Conservation (phyloP, 805 yeast genomes). For the Suhomyces pyralidae region DNA sequence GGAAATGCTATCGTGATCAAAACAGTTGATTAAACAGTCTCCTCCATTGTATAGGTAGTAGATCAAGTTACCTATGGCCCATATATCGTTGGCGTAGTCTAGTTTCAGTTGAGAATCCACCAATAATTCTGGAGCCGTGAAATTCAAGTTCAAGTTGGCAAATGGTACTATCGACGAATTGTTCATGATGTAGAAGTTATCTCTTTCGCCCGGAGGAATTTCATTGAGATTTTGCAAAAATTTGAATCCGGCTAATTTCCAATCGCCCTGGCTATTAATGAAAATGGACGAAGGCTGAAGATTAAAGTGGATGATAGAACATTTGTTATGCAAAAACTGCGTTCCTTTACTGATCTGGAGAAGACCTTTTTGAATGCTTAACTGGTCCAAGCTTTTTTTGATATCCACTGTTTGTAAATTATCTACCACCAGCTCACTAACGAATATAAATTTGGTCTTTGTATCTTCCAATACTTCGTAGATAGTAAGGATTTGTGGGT, state of each 20-base stretch:
- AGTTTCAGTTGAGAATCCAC: constrained; percentile 49
- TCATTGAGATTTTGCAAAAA: constrained; percentile 50
- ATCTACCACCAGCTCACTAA: constrained; percentile 71
- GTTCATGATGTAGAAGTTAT: constrained; percentile 65
- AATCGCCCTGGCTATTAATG: constrained; percentile 82
- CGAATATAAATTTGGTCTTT: constrained; percentile 72
- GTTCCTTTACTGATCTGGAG: constrained; percentile 74
- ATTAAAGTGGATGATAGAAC: constrained; percentile 73
- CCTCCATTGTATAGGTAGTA: constrained; percentile 63
- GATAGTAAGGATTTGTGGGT: constrained; percentile 80
- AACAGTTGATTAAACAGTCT: constrained; percentile 40
- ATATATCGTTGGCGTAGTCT: constrained; percentile 71
- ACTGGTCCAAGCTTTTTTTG: constrained; percentile 52
- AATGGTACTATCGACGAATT: constrained; percentile 79
- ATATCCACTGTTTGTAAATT: constrained; percentile 43
- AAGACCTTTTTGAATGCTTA: constrained; percentile 77
- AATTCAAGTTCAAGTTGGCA: constrained; percentile 68
- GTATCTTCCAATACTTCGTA: constrained; percentile 91
- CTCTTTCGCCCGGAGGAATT: constrained; percentile 42
- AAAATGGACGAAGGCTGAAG: constrained; percentile 74
- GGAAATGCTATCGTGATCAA: constrained; percentile 48
- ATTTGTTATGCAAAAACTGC: constrained; percentile 76
- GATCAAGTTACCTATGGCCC: constrained; percentile 77
- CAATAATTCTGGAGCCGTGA: constrained; percentile 80
- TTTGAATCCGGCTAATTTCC: constrained; percentile 82